Conservation (phyloP, 306 rosid species). For the Prunus salicina region DNA sequence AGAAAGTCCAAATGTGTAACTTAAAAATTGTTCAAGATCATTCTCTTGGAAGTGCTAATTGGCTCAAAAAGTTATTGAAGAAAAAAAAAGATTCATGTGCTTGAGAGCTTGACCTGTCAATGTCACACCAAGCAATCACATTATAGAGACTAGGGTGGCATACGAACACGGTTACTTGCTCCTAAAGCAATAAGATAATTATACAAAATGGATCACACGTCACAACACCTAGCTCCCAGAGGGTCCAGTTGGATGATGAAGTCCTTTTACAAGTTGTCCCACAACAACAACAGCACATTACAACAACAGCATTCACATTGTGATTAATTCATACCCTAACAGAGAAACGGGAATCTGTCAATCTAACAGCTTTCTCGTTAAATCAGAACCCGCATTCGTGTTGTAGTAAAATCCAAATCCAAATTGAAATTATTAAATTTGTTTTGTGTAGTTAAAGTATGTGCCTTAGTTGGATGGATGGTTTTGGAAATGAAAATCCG, state of each 20-base stretch:
- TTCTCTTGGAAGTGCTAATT: too few species aligned
- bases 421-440: too few species aligned
- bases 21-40: too few species aligned
- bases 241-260: neutral
- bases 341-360: neutral
- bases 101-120: too few species aligned
- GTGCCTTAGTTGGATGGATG: too few species aligned
- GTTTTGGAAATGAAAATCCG: neutral
- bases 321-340: neutral
- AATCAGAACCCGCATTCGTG: too few species aligned
- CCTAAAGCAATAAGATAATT: neutral
- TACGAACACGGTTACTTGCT: neutral
- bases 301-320: neutral
- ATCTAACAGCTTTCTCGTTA: too few species aligned
- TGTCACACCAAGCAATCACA: neutral
- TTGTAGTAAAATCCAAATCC: too few species aligned
- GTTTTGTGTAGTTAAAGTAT: too few species aligned
- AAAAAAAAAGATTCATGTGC: too few species aligned
- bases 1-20: too few species aligned
- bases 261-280: conserved; percentile 1
- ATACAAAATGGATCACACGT: conserved; percentile 8
- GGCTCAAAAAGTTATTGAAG: too few species aligned
- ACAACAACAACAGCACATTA: neutral
- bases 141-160: neutral
- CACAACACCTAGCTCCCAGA: conserved; percentile 5